Conservation (phyloP, 202 grass and related monocot species). For the Carex arenaria region DNA sequence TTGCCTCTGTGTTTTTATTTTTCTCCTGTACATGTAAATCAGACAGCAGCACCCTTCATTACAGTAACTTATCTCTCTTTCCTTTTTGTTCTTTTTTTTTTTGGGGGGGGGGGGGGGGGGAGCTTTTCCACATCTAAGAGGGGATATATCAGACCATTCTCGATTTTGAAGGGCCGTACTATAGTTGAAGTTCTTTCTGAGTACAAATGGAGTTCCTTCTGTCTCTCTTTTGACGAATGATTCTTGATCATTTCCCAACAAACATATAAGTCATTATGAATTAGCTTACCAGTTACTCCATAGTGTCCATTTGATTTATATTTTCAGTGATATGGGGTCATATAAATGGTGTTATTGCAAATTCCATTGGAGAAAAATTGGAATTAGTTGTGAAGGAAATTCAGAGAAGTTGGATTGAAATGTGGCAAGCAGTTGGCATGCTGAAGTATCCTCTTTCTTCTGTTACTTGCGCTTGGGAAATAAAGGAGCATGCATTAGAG, state of each 20-base stretch:
- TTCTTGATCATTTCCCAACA: neutral
- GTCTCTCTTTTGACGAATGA: neutral
- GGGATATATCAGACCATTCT: neutral
- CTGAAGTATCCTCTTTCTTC: conserved; percentile 57
- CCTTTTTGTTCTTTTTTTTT: neutral
- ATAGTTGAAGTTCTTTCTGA: neutral
- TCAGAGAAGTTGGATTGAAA: conserved; percentile 34
- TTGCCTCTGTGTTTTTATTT: neutral
- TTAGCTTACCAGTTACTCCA: neutral
- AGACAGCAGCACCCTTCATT: neutral
- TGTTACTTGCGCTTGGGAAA: conserved; percentile 58
- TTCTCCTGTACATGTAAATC: neutral
- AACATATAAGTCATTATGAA: neutral
- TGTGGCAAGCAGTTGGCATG: conserved; percentile 69
- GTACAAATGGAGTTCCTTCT: neutral
- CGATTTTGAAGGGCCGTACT: neutral
- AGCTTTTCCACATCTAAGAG: neutral
- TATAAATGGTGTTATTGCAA: conserved; percentile 50
- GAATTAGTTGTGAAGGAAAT: conserved; percentile 46
- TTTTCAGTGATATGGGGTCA: conserved; percentile 61
- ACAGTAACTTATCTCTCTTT: neutral
- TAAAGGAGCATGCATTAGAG: conserved; percentile 67
- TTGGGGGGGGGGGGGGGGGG: neutral
- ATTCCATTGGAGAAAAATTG: conserved; percentile 41
- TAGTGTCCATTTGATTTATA: neutral